Conservation (phyloP, 345 rosid genomes). For the Microcos paniculata region DNA sequence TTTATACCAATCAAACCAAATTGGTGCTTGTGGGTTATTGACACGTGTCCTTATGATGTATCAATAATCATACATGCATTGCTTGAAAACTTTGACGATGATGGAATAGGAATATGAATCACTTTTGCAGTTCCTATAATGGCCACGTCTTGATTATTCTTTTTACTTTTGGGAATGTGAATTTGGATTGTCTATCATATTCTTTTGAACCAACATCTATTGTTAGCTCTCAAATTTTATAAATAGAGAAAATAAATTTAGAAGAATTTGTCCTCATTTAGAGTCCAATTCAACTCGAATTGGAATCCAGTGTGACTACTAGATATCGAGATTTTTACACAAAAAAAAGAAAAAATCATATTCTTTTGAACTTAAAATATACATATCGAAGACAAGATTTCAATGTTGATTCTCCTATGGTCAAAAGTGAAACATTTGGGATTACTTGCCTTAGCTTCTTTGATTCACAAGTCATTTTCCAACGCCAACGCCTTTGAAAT, state of each 20-base stretch:
- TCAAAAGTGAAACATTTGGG: background rate
- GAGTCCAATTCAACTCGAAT: too few relatives aligned
- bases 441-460: background rate
- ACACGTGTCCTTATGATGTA: background rate
- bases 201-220: too few relatives aligned
- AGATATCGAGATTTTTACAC: too few relatives aligned
- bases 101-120: background rate
- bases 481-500: background rate
- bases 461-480: background rate
- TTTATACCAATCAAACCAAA: background rate
- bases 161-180: background rate
- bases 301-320: too few relatives aligned
- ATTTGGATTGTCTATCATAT: too few relatives aligned
- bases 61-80: background rate
- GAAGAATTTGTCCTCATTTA: too few relatives aligned
- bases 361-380: too few relatives aligned
- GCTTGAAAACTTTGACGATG: background rate
- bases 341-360: too few relatives aligned
- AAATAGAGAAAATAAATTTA: too few relatives aligned
- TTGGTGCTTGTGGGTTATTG: background rate
- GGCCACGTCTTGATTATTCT: background rate
- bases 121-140: background rate
- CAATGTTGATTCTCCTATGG: too few relatives aligned
- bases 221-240: too few relatives aligned
- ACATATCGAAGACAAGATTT: too few relatives aligned